Conservation (phyloP, 495 filamentous ascomycete species). For the Bacidia gigantensis region DNA sequence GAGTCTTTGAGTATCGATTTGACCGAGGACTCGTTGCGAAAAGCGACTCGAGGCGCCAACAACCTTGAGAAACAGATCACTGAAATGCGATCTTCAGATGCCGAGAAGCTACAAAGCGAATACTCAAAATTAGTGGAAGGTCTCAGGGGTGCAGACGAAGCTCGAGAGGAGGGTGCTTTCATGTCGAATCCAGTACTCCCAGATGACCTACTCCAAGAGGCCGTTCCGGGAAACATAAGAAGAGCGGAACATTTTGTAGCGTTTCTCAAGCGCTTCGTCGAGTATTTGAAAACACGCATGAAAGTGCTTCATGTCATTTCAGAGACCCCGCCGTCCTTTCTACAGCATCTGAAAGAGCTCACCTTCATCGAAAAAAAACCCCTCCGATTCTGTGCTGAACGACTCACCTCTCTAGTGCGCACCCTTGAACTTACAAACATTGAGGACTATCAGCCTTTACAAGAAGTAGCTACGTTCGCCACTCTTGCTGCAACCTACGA, state of each 20-base stretch:
- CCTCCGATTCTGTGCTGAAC: conserved; percentile 87
- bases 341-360: conserved; percentile 83
- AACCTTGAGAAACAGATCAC: conserved; percentile 81
- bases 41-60: conserved; percentile 74
- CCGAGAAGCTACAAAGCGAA: conserved; percentile 83
- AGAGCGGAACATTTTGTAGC: conserved; percentile 92
- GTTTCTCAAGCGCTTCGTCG: conserved; percentile 91
- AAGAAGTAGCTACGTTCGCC: conserved; percentile 98
- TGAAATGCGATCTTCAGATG: conserved; percentile 86
- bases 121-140: conserved; percentile 94
- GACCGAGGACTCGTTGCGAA: conserved; percentile 82
- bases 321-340: conserved; percentile 88
- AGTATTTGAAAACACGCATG: conserved; percentile 93
- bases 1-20: conserved; percentile 94
- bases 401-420: conserved; percentile 84
- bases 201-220: conserved; percentile 77
- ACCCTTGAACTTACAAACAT: conserved; percentile 95
- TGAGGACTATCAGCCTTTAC: conserved; percentile 90
- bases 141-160: conserved; percentile 72
- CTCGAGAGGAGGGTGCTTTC: conserved; percentile 82
- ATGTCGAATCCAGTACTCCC: conserved; percentile 89
- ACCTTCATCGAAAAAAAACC: conserved; percentile 98
- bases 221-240: conserved; percentile 90
- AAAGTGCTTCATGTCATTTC: conserved; percentile 94
- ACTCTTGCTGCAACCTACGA: conserved; percentile 96